These are phyloP conservation scores for Phytophthora chlamydospora DNA, from an alignment of 352 stramenopile genomes.

Conservation along the genomic window DNA sequence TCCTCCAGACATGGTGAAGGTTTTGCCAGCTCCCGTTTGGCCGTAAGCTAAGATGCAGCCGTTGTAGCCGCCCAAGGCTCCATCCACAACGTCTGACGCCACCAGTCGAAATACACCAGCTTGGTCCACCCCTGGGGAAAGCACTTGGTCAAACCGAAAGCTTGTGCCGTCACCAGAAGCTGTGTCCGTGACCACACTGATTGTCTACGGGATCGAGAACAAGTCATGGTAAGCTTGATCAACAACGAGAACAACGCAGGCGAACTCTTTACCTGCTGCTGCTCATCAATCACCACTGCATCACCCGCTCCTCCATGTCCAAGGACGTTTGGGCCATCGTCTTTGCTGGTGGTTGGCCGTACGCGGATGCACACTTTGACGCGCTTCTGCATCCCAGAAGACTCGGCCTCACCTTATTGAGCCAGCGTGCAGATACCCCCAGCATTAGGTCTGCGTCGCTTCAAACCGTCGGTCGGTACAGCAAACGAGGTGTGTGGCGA, in stretches of 20 bases:
- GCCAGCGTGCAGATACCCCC: neutral
- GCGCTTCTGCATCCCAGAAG: slow-evolving; percentile 58
- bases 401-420: slow-evolving; percentile 4
- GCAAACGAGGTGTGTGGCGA: slow-evolving; percentile 25
- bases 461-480: slow-evolving; percentile 17
- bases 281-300: slow-evolving; percentile 51
- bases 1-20: slow-evolving; percentile 74
- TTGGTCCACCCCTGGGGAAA: slow-evolving; percentile 49
- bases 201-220: slow-evolving; percentile 37
- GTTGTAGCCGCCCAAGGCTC: slow-evolving; percentile 74
- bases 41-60: slow-evolving; percentile 80
- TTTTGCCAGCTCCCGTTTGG: slow-evolving; percentile 79
- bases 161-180: slow-evolving; percentile 53
- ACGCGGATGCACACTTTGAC: slow-evolving; percentile 76
- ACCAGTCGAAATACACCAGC: slow-evolving; percentile 54
- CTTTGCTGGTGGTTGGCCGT: slow-evolving; percentile 41
- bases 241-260: neutral
- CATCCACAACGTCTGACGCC: slow-evolving; percentile 60
- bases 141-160: slow-evolving; percentile 74
- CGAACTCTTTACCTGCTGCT: slow-evolving; percentile 42
- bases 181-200: slow-evolving; percentile 68
- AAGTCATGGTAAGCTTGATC: neutral
- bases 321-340: slow-evolving; percentile 1
- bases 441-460: slow-evolving; percentile 30
- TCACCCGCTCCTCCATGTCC: slow-evolving; percentile 10